These are phyloP conservation scores for Gnetum montanum DNA, from an alignment of 75 land plant genomes.

Conservation along the genomic window DNA sequence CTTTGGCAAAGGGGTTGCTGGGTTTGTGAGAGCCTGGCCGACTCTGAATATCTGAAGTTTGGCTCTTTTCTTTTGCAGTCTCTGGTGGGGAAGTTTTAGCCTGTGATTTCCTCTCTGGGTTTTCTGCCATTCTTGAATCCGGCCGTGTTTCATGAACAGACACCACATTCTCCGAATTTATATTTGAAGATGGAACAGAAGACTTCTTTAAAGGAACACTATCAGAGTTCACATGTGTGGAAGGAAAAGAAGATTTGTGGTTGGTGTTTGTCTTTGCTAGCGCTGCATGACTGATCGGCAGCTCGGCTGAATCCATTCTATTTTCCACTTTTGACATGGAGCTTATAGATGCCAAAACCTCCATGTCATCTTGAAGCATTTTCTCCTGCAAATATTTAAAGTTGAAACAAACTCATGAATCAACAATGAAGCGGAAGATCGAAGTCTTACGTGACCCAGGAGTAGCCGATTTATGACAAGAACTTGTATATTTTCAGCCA, in stretches of 20 bases:
- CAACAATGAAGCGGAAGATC: not conserved
- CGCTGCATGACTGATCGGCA: not conserved
- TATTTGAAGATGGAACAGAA: not conserved
- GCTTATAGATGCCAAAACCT: not conserved
- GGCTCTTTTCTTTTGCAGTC: not conserved
- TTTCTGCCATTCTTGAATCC: not conserved
- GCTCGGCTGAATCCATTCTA: not conserved
- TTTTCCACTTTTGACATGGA: not conserved
- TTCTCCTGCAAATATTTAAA: constrained; percentile 33
- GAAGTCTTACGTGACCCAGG: not conserved
- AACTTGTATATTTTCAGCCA: not conserved
- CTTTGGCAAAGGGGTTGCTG: constrained; percentile 31
- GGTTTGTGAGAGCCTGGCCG: constrained; percentile 7
- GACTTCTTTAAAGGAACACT: not conserved
- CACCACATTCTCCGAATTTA: too few species aligned
- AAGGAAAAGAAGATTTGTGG: not conserved
- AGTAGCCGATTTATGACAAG: not conserved
- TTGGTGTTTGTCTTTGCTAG: not conserved
- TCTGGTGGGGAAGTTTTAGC: not conserved
- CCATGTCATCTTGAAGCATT: constrained; percentile 16
- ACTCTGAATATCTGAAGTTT: not conserved
- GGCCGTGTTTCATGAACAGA: not conserved
- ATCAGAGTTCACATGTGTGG: constrained; percentile 7
- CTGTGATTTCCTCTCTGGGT: not conserved
- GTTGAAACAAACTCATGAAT: not conserved